Evolutionary conservation across 805 yeast genomes (phyloP).

Genomic region (Candida piceae): DNA sequence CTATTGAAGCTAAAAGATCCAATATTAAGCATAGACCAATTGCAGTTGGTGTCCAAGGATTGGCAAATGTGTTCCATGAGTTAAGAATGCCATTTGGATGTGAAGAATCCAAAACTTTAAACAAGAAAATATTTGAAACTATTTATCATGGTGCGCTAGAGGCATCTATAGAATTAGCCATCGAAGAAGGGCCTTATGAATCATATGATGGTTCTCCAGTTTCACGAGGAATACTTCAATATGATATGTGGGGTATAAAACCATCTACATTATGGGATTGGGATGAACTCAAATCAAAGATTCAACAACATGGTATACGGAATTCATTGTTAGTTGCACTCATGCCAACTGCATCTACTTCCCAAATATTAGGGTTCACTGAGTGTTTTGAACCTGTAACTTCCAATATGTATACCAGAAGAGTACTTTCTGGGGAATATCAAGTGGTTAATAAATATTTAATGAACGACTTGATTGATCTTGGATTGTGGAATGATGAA

Average conservation of each 20-base stretch:
- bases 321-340: slow-evolving; percentile 89
- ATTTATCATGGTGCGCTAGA: slow-evolving; percentile 92
- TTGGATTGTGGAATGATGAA: slow-evolving; percentile 78
- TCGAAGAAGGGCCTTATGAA: slow-evolving; percentile 61
- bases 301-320: slow-evolving; percentile 65
- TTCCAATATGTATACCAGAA: slow-evolving; percentile 83
- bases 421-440: slow-evolving; percentile 90
- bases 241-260: slow-evolving; percentile 76
- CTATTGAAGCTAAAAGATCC: slow-evolving; percentile 65
- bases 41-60: slow-evolving; percentile 97
- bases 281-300: slow-evolving; percentile 59
- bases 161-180: slow-evolving; percentile 78
- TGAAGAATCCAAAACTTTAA: slow-evolving; percentile 65
- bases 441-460: slow-evolving; percentile 88
- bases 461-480: slow-evolving; percentile 71
- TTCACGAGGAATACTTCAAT: slow-evolving; percentile 78
- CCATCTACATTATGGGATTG: slow-evolving; percentile 88
- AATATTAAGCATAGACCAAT: slow-evolving; percentile 86
- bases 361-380: slow-evolving; percentile 88
- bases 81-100: slow-evolving; percentile 86
- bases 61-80: slow-evolving; percentile 82
- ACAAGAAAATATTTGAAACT: slow-evolving; percentile 88
- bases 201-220: slow-evolving; percentile 85
- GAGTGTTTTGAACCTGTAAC: slow-evolving; percentile 97
- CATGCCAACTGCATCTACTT: slow-evolving; percentile 98